Conservation (phyloP, 148 eudicot genomes). For the Silene conica region DNA sequence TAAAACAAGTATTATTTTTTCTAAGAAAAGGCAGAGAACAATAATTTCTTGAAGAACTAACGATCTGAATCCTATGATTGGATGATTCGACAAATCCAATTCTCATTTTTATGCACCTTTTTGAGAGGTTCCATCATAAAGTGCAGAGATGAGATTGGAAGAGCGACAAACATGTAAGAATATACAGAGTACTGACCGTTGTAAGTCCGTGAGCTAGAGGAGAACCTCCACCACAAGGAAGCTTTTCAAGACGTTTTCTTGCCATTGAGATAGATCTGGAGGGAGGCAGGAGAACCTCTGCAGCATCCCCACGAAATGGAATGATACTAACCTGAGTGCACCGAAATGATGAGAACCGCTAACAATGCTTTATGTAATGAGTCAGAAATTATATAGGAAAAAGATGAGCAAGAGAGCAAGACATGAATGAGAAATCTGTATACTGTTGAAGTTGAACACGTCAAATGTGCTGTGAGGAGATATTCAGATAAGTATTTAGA, state of each 20-base stretch:
- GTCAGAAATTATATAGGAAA: not conserved
- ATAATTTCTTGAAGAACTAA: not conserved
- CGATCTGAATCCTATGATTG: not conserved
- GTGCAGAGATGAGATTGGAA: conserved; percentile 5
- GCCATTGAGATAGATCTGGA: conserved; percentile 98
- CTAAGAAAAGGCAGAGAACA: not conserved
- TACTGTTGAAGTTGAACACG: not conserved
- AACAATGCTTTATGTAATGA: not conserved
- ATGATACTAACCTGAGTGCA: conserved; percentile 68
- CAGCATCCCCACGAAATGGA: conserved; percentile 94
- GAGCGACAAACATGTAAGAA: not conserved
- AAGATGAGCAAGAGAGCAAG: not conserved
- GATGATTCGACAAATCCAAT: not conserved
- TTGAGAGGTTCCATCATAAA: not conserved
- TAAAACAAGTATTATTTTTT: no score
- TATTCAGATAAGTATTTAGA: not conserved
- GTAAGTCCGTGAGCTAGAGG: conserved; percentile 99
- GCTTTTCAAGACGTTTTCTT: conserved; percentile 95
- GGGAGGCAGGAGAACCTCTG: conserved; percentile 95
- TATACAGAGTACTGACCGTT: conserved; percentile 47
- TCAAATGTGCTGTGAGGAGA: not conserved
- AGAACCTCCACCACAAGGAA: conserved; percentile 99
- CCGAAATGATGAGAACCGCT: not conserved
- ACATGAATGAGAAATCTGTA: not conserved
- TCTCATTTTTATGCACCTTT: no score